Conservation (phyloP, 441 rosid species). For the Hura crepitans region DNA sequence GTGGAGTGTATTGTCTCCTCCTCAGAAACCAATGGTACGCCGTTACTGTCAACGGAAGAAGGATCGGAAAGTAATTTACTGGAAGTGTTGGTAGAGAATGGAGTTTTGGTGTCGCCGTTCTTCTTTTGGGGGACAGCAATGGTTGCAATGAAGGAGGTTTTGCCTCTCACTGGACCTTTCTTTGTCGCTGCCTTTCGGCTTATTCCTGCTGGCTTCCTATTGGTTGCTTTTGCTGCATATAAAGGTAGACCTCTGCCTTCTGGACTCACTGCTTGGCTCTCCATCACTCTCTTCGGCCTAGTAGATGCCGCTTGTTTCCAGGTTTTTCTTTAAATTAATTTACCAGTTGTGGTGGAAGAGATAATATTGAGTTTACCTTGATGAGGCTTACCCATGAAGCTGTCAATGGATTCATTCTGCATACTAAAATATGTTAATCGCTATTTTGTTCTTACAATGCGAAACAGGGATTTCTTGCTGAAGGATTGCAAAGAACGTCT, state of each 20-base stretch:
- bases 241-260: slow-evolving; percentile 54
- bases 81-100: slow-evolving; percentile 24
- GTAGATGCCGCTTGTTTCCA: slow-evolving; percentile 83
- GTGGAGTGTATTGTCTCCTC: slow-evolving; percentile 43
- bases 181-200: slow-evolving; percentile 78
- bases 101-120: slow-evolving; percentile 73
- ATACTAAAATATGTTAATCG: background rate
- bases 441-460: background rate
- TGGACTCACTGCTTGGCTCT: slow-evolving; percentile 67
- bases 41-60: background rate
- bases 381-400: too few species aligned
- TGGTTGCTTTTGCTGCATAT: slow-evolving; percentile 63
- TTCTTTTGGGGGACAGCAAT: slow-evolving; percentile 94
- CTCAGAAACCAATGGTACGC: background rate
- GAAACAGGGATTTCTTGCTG: slow-evolving; percentile 77
- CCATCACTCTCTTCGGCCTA: slow-evolving; percentile 70
- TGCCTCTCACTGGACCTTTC: slow-evolving; percentile 76
- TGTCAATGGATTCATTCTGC: too few species aligned
- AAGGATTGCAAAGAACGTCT: slow-evolving; percentile 84
- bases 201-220: slow-evolving; percentile 66
- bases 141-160: slow-evolving; percentile 98
- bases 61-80: slow-evolving; percentile 8
- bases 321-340: slow-evolving; percentile 32
- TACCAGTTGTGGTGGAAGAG: background rate
- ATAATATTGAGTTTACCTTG: background rate